phyloP scores from a whole-genome alignment of 2,329 filamentous ascomycete genomes.

The Claviceps sp. region DNA sequence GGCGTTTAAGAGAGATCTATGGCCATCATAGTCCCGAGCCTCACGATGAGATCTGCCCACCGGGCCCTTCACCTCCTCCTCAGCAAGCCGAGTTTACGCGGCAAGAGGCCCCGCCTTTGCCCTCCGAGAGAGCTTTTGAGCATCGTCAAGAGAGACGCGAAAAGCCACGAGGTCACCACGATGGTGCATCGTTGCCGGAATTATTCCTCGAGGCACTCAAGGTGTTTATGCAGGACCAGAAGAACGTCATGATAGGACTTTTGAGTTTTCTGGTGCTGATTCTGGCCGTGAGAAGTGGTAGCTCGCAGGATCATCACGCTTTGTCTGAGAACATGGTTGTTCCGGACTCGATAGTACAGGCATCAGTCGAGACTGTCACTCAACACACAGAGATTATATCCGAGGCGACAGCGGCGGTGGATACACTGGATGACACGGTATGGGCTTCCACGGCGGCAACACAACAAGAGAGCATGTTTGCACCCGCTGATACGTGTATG shows the following conservation, averaged over 20 bases:
- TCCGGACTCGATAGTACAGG: background rate
- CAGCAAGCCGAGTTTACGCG: constrained; percentile 6
- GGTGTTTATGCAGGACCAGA: constrained; percentile 42
- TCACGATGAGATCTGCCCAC: background rate
- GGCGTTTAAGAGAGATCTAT: constrained; percentile 41
- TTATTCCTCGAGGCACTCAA: constrained; percentile 39
- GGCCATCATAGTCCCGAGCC: constrained; percentile 19
- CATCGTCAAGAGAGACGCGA: constrained; percentile 19
- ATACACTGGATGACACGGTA: constrained; percentile 7
- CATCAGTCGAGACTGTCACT: background rate
- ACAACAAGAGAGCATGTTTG: constrained; percentile 2
- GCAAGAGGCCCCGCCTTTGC: constrained; percentile 9
- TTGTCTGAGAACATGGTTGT: background rate
- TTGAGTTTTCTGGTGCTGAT: constrained; percentile 40
- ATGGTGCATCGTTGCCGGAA: constrained; percentile 37
- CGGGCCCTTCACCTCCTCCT: background rate
- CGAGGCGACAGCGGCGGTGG: background rate
- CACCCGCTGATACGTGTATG: constrained; percentile 12
- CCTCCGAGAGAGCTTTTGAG: constrained; percentile 15
- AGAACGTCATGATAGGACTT: constrained; percentile 43
- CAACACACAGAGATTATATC: background rate
- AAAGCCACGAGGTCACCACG: constrained; percentile 16
- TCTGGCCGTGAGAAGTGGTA: constrained; percentile 27
- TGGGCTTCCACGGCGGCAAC: constrained; percentile 15
- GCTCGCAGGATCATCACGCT: constrained; percentile 8